phyloP scores from a whole-genome alignment of 176 grass and related monocot genomes.

The Lolium rigidum region DNA sequence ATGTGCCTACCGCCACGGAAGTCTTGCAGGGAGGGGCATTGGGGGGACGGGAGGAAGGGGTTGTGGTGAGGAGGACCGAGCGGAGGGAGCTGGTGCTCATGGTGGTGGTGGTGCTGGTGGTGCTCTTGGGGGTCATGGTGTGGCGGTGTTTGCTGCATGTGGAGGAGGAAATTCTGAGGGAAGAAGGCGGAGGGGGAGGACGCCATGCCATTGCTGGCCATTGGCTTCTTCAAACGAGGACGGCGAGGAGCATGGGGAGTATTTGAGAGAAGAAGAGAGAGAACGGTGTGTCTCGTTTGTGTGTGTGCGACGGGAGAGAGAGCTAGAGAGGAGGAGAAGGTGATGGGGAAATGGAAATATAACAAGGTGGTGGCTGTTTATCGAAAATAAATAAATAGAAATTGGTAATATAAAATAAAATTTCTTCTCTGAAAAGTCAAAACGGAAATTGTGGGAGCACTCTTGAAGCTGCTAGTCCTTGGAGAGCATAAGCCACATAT shows the following conservation, averaged over 20 bases:
- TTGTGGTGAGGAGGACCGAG: conserved; percentile 43
- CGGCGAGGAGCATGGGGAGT: conserved; percentile 40
- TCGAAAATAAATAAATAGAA: conserved; percentile 11
- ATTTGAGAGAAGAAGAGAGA: conserved; percentile 42
- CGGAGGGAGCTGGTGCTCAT: conserved; percentile 38
- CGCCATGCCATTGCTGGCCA: conserved; percentile 90
- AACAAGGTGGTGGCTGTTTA: conserved; percentile 39
- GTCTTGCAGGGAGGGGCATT: conserved; percentile 79
- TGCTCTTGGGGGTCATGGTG: conserved; percentile 65
- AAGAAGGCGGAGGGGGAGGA: conserved; percentile 83
- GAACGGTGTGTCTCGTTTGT: background rate
- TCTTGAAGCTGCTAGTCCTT: too few species aligned
- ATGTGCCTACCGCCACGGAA: conserved; percentile 51
- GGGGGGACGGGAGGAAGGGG: conserved; percentile 58
- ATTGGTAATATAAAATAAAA: background rate
- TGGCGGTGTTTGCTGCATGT: conserved; percentile 61
- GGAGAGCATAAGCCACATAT: too few species aligned
- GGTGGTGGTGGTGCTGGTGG: conserved; percentile 41
- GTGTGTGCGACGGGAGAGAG: background rate
- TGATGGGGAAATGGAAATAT: conserved; percentile 51
- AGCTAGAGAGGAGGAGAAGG: conserved; percentile 24
- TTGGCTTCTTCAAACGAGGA: conserved; percentile 56
- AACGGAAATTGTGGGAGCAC: background rate
- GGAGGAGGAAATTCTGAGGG: conserved; percentile 88
- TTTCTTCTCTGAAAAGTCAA: background rate